Evolutionary conservation across 192 early-diverging fungal species (phyloP).

Genomic region (Coemansia sp.): DNA sequence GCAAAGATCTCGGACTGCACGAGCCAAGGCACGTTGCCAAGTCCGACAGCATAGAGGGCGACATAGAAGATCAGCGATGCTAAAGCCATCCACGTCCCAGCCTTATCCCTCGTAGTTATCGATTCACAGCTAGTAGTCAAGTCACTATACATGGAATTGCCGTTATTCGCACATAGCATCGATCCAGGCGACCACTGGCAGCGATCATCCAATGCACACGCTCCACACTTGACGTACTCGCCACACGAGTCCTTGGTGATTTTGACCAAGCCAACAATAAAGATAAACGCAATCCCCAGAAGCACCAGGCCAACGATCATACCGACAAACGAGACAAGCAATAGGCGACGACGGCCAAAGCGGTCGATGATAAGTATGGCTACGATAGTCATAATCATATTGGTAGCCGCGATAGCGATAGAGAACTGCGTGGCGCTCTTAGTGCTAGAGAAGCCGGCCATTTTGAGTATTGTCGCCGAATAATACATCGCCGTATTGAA

Average conservation of each 20-base stretch:
- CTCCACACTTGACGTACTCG: constrained; percentile 49
- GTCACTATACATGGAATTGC: constrained; percentile 20
- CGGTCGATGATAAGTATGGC: constrained; percentile 82
- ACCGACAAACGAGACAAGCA: constrained; percentile 54
- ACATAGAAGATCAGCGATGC: constrained; percentile 58
- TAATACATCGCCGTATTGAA: constrained; percentile 82
- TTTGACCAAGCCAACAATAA: constrained; percentile 56
- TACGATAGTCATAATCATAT: constrained; percentile 78
- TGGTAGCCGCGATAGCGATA: constrained; percentile 59
- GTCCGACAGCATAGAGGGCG: constrained; percentile 51
- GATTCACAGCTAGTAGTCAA: constrained; percentile 42
- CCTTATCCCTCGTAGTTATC: constrained; percentile 29
- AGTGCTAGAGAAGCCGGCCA: constrained; percentile 52
- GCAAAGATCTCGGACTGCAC: constrained; percentile 58
- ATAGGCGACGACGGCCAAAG: constrained; percentile 74
- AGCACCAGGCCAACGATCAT: constrained; percentile 50
- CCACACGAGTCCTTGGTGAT: constrained; percentile 50
- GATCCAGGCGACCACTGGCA: constrained; percentile 51
- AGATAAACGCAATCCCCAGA: constrained; percentile 55
- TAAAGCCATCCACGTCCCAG: constrained; percentile 54
- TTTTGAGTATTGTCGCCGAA: constrained; percentile 58
- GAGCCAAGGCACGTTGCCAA: constrained; percentile 57
- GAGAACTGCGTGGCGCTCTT: constrained; percentile 60
- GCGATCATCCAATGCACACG: constrained; percentile 42
- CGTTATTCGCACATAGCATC: constrained; percentile 25